These are phyloP conservation scores for Teratosphaeria gauchensis DNA, from an alignment of 2,329 filamentous ascomycete genomes.

Conservation along the genomic window DNA sequence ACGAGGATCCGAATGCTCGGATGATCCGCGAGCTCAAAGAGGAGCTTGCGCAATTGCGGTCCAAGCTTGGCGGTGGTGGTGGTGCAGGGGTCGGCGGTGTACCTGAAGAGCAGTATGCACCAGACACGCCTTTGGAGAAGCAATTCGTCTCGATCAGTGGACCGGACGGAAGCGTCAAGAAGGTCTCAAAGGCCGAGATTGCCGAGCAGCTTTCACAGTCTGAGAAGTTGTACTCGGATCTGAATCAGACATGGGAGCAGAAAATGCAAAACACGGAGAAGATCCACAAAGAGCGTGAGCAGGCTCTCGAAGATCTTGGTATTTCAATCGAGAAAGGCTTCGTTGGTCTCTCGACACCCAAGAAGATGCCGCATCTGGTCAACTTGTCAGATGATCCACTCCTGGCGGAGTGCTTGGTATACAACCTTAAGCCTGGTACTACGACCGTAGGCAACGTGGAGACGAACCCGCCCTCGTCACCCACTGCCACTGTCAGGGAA, in stretches of 20 bases:
- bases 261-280: conserved; percentile 90
- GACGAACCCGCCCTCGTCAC: conserved; percentile 46
- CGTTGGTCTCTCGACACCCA: conserved; percentile 86
- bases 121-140: conserved; percentile 84
- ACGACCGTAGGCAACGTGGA: conserved; percentile 94
- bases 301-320: conserved; percentile 87
- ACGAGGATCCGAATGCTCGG: conserved; percentile 95
- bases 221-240: conserved; percentile 88
- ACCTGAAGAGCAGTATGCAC: conserved; percentile 68
- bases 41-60: conserved; percentile 73
- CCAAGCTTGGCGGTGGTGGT: conserved; percentile 56
- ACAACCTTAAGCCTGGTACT: conserved; percentile 91
- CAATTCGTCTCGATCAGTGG: conserved; percentile 93
- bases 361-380: conserved; percentile 98
- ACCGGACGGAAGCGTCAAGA: conserved; percentile 76
- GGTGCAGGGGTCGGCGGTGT: conserved; percentile 36
- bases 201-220: conserved; percentile 92
- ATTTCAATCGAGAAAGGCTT: conserved; percentile 99
- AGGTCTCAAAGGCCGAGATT: conserved; percentile 96
- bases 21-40: conserved; percentile 99
- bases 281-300: conserved; percentile 94
- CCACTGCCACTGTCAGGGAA: conserved; percentile 1
- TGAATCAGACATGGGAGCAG: conserved; percentile 98
- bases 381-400: conserved; percentile 77
- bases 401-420: conserved; percentile 89